These are phyloP conservation scores for Phytophthora agathidicida DNA, from an alignment of 352 stramenopile species.

Conservation along the genomic window DNA sequence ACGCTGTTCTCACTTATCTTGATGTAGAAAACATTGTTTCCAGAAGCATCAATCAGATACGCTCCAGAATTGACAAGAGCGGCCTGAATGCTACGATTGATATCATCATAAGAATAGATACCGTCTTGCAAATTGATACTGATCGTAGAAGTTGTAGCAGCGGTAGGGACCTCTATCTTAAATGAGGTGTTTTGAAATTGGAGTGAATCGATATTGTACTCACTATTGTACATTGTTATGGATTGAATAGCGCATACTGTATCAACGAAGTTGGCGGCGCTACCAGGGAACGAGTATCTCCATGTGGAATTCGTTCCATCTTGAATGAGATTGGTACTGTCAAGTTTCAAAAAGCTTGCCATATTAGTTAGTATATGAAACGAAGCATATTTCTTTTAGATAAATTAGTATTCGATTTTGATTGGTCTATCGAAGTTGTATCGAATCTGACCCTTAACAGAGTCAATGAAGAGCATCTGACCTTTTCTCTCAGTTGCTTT, in stretches of 20 bases:
- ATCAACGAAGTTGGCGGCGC: neutral
- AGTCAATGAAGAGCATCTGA: conserved; percentile 10
- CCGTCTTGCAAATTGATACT: conserved; percentile 2
- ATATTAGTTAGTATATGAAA: conserved; percentile 9
- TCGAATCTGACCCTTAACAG: conserved; percentile 8
- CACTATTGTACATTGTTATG: conserved; percentile 2
- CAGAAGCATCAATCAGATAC: conserved; percentile 4
- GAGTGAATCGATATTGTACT: conserved; percentile 9
- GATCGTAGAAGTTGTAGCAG: conserved; percentile 1
- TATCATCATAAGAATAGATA: conserved; percentile 11
- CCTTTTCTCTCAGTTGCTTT: conserved; percentile 7
- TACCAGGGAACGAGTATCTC: conserved; percentile 1
- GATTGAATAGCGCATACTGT: conserved; percentile 4
- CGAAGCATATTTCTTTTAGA: conserved; percentile 8
- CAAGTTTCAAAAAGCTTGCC: conserved; percentile 8
- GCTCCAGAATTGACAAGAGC: conserved; percentile 10
- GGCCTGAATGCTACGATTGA: conserved; percentile 11
- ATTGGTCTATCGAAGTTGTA: conserved; percentile 10
- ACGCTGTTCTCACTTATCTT: conserved; percentile 10
- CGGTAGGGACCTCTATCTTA: conserved; percentile 15
- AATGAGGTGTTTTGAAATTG: conserved; percentile 3
- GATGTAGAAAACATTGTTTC: conserved; percentile 11
- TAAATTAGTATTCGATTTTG: neutral
- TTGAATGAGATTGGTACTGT: conserved; percentile 12
- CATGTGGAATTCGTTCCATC: neutral